Percentiles rank a stretch among this genome's conserved stretches.
phyloP scores from a whole-genome alignment of 2,329 filamentous ascomycete genomes.

The Pestalotiopsis sp. region DNA sequence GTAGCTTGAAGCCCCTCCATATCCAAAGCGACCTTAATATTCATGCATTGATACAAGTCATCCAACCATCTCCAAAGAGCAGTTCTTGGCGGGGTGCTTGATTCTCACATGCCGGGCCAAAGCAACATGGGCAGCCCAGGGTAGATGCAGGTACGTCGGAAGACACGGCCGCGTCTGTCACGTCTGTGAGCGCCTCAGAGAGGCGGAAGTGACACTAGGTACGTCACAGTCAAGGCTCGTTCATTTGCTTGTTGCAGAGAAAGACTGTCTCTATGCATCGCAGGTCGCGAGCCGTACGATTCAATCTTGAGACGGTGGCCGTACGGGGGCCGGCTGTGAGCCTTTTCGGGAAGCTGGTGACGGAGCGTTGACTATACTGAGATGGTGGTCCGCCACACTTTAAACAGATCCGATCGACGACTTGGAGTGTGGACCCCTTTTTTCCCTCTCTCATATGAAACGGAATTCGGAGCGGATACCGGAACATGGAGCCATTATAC shows the following conservation, averaged over 20 bases:
- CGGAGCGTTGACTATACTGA: neutral
- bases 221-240: neutral
- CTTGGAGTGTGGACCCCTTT: neutral
- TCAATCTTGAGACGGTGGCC: neutral
- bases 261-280: neutral
- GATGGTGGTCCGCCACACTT: conserved; percentile 4
- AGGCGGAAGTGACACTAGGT: conserved; percentile 3
- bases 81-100: neutral
- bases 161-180: neutral
- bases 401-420: neutral
- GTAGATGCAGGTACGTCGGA: neutral
- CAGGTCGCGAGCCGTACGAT: neutral
- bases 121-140: neutral
- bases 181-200: conserved; percentile 1
- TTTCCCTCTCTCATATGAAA: neutral
- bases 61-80: conserved; percentile 1
- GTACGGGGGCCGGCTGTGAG: neutral
- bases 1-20: conserved; percentile 2
- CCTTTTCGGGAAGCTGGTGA: conserved; percentile 10
- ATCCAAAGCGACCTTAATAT: conserved; percentile 9
- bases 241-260: conserved; percentile 8
- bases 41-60: conserved; percentile 10
- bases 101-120: conserved; percentile 6
- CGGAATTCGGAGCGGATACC: neutral
- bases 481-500: neutral